Base-by-base conservation (phyloP, 1,139 yeast species). In the Suhomyces bribrorum region DNA sequence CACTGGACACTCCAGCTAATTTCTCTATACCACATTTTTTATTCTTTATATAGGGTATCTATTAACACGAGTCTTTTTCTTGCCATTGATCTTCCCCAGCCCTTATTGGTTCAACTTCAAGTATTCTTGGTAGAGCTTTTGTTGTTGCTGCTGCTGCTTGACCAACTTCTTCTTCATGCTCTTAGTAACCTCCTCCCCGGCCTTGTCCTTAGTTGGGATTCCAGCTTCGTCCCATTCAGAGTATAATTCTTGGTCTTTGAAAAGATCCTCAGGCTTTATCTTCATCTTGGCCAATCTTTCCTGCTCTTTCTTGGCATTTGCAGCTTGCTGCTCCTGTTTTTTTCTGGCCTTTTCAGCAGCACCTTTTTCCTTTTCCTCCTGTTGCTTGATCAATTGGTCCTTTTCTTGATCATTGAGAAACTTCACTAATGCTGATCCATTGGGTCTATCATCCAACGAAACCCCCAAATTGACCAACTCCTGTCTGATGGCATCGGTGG, bases 151-250 rank as follows among this genome's bases (percentile, higher is more conserved):
- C 61, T 78, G 80, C 56, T 77, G 85, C 65, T 92, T 92, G 44
- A 70, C 63, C 49, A 90, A 70, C 65, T 90, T 90, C 75, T 92
- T 92, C 45, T 72, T 72, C 70, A 83, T 80, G 58, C 96, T 86
- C 68, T 92, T 92, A 36, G 95, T 77, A n/a, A 90, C 74, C 41
- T 89, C 95, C 52, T 83, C 88, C 7, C 97, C 98, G 12, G 78
- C 79, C 29, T 65, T 73, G 47, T 83, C 89, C 56, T 81, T 82
- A 1, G 81, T 72, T 12, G 99, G 99, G 16, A 92, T 44, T 1
- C 99, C 99, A 26, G 73, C 64, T 22, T 75, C 90, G 56, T 92
- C 97, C 86, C 94, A 92, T 54, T 78, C 86, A 7, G 79, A 63
- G 59, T 79, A 92, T 39, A 76, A 69, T 5, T 57, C 42, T n/a